Percentiles rank a stretch among this genome's conserved stretches.
phyloP scores from a whole-genome alignment of 345 rosid genomes.

The Salix udensis region DNA sequence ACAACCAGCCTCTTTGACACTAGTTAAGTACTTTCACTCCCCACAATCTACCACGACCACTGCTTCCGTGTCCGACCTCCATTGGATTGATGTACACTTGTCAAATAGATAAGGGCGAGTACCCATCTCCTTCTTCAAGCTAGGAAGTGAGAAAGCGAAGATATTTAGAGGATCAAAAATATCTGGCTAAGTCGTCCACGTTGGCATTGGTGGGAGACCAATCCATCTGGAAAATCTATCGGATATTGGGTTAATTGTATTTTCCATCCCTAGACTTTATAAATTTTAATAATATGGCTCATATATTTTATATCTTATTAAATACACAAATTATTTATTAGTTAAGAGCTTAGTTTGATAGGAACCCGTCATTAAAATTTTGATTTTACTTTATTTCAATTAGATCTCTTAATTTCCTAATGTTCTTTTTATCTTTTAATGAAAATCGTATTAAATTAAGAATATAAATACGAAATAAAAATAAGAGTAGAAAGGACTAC shows the following conservation, averaged over 20 bases:
- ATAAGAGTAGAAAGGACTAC: background rate
- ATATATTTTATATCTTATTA: background rate
- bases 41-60: background rate
- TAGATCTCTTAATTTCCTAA: background rate
- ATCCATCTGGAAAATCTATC: conserved; percentile 48
- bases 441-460: background rate
- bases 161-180: conserved; percentile 69
- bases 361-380: background rate
- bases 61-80: conserved; percentile 1
- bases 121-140: background rate
- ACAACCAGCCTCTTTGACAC: background rate
- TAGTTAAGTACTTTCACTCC: background rate
- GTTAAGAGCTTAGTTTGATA: background rate
- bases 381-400: background rate
- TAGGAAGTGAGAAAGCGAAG: conserved; percentile 17
- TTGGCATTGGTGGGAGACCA: conserved; percentile 33
- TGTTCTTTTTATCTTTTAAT: background rate
- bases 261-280: background rate
- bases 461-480: background rate
- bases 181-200: conserved; percentile 78
- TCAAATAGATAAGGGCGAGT: conserved; percentile 7
- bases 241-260: conserved; percentile 46
- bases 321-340: background rate
- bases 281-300: background rate
- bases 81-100: conserved; percentile 15